Evolutionary conservation across 2,329 filamentous ascomycete species (phyloP).

Genomic region (Triangularia setosa): DNA sequence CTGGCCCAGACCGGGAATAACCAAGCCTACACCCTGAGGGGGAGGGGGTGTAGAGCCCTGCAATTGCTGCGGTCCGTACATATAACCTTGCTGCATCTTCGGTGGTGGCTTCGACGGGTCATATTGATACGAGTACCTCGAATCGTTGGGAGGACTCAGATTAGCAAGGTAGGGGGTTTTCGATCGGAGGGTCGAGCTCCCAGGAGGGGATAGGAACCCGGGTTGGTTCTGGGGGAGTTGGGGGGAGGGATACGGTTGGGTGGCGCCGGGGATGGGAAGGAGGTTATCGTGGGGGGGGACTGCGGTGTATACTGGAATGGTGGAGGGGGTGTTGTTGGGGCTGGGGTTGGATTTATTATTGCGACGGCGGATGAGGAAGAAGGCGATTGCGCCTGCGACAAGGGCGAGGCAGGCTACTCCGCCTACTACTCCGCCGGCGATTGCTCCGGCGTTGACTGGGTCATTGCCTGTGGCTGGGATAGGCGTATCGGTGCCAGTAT

Average conservation of each 20-base stretch:
- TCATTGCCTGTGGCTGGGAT: neutral
- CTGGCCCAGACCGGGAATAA: neutral
- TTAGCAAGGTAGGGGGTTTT: slow-evolving; percentile 8
- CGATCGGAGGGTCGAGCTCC: slow-evolving; percentile 4
- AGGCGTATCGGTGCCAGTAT: neutral
- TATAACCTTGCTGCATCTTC: neutral
- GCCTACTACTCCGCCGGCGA: slow-evolving; percentile 32
- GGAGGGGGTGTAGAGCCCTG: neutral
- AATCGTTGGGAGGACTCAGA: neutral
- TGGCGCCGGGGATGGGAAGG: neutral
- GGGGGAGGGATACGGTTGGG: slow-evolving; percentile 9
- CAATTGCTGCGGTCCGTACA: neutral
- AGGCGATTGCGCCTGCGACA: slow-evolving; percentile 22
- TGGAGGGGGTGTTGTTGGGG: neutral
- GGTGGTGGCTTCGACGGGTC: slow-evolving; percentile 15
- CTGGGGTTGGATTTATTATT: slow-evolving; percentile 25
- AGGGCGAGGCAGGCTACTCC: slow-evolving; percentile 27
- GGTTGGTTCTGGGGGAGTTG: slow-evolving; percentile 5
- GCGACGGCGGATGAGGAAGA: slow-evolving; percentile 26
- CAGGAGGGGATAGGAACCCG: slow-evolving; percentile 6
- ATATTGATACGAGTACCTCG: slow-evolving; percentile 18
- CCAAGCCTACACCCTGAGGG: neutral
- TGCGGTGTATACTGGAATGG: slow-evolving; percentile 17
- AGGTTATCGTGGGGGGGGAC: slow-evolving; percentile 7
- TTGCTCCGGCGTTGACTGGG: slow-evolving; percentile 27